Conservation (phyloP, 2,329 filamentous ascomycete genomes). For the Cladosporium sp. region DNA sequence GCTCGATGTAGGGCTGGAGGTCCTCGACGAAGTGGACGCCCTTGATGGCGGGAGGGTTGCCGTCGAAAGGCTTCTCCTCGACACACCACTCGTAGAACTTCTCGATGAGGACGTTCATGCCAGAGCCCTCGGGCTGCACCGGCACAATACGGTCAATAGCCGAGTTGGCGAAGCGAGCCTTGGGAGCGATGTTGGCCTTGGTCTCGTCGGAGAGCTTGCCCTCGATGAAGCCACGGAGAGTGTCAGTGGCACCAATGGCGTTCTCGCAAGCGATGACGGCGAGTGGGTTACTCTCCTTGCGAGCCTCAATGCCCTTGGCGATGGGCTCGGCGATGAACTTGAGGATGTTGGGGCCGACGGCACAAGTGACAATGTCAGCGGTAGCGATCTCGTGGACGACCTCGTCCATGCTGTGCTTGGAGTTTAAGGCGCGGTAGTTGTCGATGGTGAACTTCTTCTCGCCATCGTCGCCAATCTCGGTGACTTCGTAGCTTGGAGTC, state of each 20-base stretch:
- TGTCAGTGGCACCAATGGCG: slow-evolving; percentile 90
- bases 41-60: slow-evolving; percentile 70
- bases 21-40: slow-evolving; percentile 93
- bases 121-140: slow-evolving; percentile 75
- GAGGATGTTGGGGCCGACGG: slow-evolving; percentile 92
- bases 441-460: slow-evolving; percentile 80
- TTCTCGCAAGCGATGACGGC: slow-evolving; percentile 98
- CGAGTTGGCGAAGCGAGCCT: slow-evolving; percentile 92
- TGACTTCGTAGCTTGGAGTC: slow-evolving; percentile 80
- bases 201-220: slow-evolving; percentile 69
- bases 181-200: slow-evolving; percentile 66
- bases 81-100: slow-evolving; percentile 99
- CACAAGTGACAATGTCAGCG: slow-evolving; percentile 91
- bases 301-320: slow-evolving; percentile 84
- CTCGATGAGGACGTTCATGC: slow-evolving; percentile 91
- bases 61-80: slow-evolving; percentile 78
- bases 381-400: slow-evolving; percentile 82
- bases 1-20: slow-evolving; percentile 94
- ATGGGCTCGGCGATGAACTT: slow-evolving; percentile 96
- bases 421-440: slow-evolving; percentile 97
- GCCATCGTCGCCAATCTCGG: slow-evolving; percentile 84
- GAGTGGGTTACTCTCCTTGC: slow-evolving; percentile 66
- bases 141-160: slow-evolving; percentile 98
- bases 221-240: slow-evolving; percentile 73
- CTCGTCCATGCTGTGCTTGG: slow-evolving; percentile 76